A percentile compares a stretch with the other conserved stretches of the same genome.
Evolutionary conservation across 2,329 filamentous ascomycete genomes (phyloP).

Genomic region (Phialocephala sp.): DNA sequence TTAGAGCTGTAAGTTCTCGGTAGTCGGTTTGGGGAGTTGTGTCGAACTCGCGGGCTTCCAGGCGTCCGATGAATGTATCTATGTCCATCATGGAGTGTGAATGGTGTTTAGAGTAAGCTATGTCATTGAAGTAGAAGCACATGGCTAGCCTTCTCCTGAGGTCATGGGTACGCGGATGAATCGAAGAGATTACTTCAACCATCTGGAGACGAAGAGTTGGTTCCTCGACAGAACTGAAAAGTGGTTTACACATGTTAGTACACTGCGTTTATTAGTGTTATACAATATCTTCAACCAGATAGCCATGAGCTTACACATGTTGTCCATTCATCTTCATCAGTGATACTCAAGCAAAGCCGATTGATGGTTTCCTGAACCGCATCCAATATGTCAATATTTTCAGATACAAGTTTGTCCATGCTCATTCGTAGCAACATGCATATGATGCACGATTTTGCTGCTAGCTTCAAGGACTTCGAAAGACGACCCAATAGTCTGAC

Average conservation of each 20-base stretch:
- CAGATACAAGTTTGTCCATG: conserved; percentile 56
- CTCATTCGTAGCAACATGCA: conserved; percentile 60
- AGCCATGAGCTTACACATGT: conserved; percentile 43
- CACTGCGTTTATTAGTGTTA: conserved; percentile 49
- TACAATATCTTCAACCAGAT: background rate
- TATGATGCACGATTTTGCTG: conserved; percentile 45
- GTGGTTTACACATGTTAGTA: conserved; percentile 51
- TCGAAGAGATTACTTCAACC: conserved; percentile 63
- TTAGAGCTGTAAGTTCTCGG: conserved; percentile 66
- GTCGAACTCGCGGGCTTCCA: conserved; percentile 56
- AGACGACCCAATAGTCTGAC: conserved; percentile 33
- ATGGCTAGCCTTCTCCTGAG: conserved; percentile 71
- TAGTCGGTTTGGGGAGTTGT: conserved; percentile 68
- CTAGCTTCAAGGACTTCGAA: conserved; percentile 38
- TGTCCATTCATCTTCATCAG: conserved; percentile 44
- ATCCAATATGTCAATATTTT: conserved; percentile 49
- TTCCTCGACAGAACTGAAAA: conserved; percentile 55
- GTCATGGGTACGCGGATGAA: conserved; percentile 57
- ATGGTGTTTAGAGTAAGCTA: conserved; percentile 48
- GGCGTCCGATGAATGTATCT: conserved; percentile 51
- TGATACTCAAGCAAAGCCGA: conserved; percentile 51
- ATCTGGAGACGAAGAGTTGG: conserved; percentile 61
- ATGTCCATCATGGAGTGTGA: conserved; percentile 49
- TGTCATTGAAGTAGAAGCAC: conserved; percentile 63
- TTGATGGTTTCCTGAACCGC: conserved; percentile 51